Conservation (phyloP, 2,329 filamentous ascomycete genomes). For the Ophiostoma perfectum region DNA sequence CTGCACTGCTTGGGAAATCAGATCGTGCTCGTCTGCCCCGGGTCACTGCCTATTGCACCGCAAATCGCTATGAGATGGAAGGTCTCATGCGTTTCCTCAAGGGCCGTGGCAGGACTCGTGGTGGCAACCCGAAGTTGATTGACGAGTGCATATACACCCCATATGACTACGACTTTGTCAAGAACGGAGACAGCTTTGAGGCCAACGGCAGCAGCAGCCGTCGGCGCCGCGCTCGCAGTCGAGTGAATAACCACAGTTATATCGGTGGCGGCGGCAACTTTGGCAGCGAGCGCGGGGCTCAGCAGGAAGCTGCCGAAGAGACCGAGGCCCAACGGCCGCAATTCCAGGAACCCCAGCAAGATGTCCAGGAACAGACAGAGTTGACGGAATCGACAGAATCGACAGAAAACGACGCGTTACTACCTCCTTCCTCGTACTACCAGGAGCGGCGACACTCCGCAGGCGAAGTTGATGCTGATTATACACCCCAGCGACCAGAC, state of each 20-base stretch:
- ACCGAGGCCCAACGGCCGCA: slow-evolving; percentile 29
- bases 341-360: neutral
- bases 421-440: slow-evolving; percentile 33
- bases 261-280: slow-evolving; percentile 28
- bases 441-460: slow-evolving; percentile 70
- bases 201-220: slow-evolving; percentile 34
- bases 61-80: slow-evolving; percentile 85
- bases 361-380: slow-evolving; percentile 22
- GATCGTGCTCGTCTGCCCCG: slow-evolving; percentile 81
- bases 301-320: slow-evolving; percentile 11
- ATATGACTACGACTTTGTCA: slow-evolving; percentile 60
- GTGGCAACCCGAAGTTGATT: slow-evolving; percentile 82
- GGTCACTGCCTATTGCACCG: slow-evolving; percentile 95
- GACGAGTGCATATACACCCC: slow-evolving; percentile 98
- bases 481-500: slow-evolving; percentile 43
- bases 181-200: slow-evolving; percentile 30
- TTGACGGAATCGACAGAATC: slow-evolving; percentile 26
- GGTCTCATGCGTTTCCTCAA: slow-evolving; percentile 87
- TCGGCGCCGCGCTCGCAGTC: slow-evolving; percentile 6
- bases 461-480: slow-evolving; percentile 62
- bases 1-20: slow-evolving; percentile 85
- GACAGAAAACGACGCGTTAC: slow-evolving; percentile 29
- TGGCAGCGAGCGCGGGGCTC: slow-evolving; percentile 29
- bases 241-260: slow-evolving; percentile 20
- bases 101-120: slow-evolving; percentile 68